Evolutionary conservation across 495 filamentous ascomycete species (phyloP), one percentile per base, ranked within the genome.

Genomic region (Lichina pygmaea): DNA sequence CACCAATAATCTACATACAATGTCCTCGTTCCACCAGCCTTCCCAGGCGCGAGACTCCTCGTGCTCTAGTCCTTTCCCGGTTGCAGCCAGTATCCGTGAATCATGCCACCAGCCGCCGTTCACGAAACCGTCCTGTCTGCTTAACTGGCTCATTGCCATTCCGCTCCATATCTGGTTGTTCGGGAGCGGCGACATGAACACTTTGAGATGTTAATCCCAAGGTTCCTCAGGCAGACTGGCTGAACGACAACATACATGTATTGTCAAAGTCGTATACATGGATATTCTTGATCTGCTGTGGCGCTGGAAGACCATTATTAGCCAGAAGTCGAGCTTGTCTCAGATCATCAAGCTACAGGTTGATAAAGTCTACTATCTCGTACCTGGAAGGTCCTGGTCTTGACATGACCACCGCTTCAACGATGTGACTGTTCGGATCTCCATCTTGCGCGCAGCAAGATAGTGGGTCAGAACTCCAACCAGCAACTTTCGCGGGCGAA

Each of bases 221-320:
- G 24, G 24, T 1, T 4, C 24, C 4, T 24, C 2, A 24, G 38
- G 31, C 6, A 38, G 32, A 33, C 11, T 13, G 38, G 15, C 16
- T 41, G 34, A 30, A n/a, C 34, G 38, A 34, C 33, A 34, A 53
- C 72, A 60, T 66, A 91, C 84, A 64, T 37, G 89, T 99, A 54
- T 99, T 95, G 56, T 99, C 89, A 57, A 99, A 99, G 61, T 99
- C 89, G 64, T 95, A 99, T 48, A 99, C 69, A 57, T 99, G 89
- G 44, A 99, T 73, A 7, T 71, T 57, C 55, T 72, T 81, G 54
- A 95, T 77, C 52, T 70, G 65, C 15, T 77, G 66, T 15, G 72
- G 62, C 46, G 67, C 73, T 76, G 48, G 6, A 45, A 24, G 16
- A 24, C 24, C 24, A 24, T 24, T 4, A 24, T 24, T 24, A 24